Percentiles rank a stretch among this genome's conserved stretches.
These are phyloP conservation scores for Pythium dissimile DNA, from an alignment of 352 stramenopile species.

Conservation along the genomic window DNA sequence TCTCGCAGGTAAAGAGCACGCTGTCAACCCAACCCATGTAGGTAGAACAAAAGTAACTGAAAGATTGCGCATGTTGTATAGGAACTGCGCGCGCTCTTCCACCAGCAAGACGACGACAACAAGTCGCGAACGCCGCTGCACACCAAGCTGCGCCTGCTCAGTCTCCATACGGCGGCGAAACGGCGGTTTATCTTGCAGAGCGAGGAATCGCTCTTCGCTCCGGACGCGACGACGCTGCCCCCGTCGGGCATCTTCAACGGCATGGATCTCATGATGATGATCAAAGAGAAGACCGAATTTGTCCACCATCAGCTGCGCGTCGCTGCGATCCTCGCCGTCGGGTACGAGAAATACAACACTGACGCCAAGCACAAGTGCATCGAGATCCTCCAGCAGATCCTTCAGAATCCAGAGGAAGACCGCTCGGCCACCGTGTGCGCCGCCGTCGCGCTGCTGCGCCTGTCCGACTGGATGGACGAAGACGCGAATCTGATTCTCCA, in stretches of 20 bases:
- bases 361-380: conserved; percentile 54
- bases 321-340: conserved; percentile 70
- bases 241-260: conserved; percentile 71
- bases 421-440: conserved; percentile 68
- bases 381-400: conserved; percentile 58
- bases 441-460: conserved; percentile 62
- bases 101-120: conserved; percentile 47
- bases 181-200: conserved; percentile 59
- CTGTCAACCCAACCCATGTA: background rate
- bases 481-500: conserved; percentile 78
- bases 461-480: conserved; percentile 87
- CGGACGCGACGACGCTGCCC: conserved; percentile 39
- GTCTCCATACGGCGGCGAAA: conserved; percentile 68
- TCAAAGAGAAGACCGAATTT: conserved; percentile 61
- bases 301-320: conserved; percentile 62
- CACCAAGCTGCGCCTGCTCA: conserved; percentile 70
- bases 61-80: conserved; percentile 13
- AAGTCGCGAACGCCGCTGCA: conserved; percentile 50
- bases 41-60: background rate
- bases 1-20: conserved; percentile 42
- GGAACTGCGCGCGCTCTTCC: conserved; percentile 75
- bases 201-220: conserved; percentile 60
- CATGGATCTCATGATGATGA: conserved; percentile 83
- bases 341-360: conserved; percentile 67
- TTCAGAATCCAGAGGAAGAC: conserved; percentile 54